Evolutionary conservation across 441 rosid species (phyloP), one percentile per base, ranked within the genome.

Genomic region (Adansonia madagascariensis): DNA sequence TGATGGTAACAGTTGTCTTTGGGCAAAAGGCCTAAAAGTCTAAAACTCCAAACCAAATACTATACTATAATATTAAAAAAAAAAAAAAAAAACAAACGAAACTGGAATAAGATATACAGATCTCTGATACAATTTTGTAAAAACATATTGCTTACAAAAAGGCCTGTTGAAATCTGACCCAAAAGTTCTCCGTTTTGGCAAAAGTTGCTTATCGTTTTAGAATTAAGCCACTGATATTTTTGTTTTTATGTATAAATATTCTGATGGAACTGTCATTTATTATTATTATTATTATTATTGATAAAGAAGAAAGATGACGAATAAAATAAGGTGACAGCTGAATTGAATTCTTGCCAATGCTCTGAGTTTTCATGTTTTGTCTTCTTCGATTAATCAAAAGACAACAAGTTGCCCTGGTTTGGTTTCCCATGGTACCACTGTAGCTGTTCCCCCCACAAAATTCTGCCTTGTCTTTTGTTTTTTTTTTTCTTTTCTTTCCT

Each of bases 321-420:
- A 24, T 24, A 17, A 22, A 41, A 43, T n/a, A 14, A 47, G 27
- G 27, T 1, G 8, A 27, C 8, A 7, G 18, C 12, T 9, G 4
- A 27, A 60, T 57, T 11, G 62, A 27, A 52, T 50, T 46, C 27
- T 24, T 24, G 39, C 56, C 18, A 14, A 15, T 24, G 52, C 64
- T 56, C 31, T 41, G 20, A 2, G 66, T 20, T 44, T 73, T 20
- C 76, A 57, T 44, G 67, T 60, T 22, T 73, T 59, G 76, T 73
- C 76, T 73, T 59, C 67, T 57, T 20, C 66, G 7, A 9, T 14
- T 14, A 12, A 53, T 24, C 20, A 15, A 24, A 65, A 65, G 71
- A 41, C 71, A 65, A 17, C 1, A 7, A 8, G 0, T 39, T 2
- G 50, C 12, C 27, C 17, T 41, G 71, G 67, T 62, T 24, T 24